A percentile compares a stretch with the other conserved stretches of the same genome.
Conservation (phyloP, 208 protist species). For the Plasmodiophora brassicae region DNA sequence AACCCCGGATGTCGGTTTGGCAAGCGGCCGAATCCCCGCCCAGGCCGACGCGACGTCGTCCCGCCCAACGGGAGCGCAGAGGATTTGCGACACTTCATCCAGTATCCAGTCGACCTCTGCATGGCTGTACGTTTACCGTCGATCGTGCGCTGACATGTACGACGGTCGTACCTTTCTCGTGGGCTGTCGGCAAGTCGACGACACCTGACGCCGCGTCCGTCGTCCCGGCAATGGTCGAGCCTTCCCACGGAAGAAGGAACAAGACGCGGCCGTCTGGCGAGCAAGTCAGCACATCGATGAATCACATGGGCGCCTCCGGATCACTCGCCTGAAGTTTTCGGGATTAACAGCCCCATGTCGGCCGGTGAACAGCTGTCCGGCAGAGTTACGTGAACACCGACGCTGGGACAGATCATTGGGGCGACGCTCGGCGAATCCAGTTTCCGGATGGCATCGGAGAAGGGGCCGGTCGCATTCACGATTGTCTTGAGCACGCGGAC, state of each 20-base stretch:
- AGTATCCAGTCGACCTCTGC: slow-evolving; percentile 79
- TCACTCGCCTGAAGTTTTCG: too few relatives aligned
- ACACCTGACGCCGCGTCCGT: slow-evolving; percentile 74
- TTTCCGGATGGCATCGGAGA: slow-evolving; percentile 71
- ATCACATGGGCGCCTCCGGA: too few relatives aligned
- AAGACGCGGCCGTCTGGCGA: slow-evolving; percentile 86
- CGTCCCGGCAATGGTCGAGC: slow-evolving; percentile 82
- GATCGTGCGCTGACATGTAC: neutral
- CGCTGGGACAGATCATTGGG: slow-evolving; percentile 44
- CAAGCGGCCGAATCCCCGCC: slow-evolving; percentile 49
- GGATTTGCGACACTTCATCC: slow-evolving; percentile 41
- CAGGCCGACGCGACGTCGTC: slow-evolving; percentile 42
- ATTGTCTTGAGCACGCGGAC: slow-evolving; percentile 58
- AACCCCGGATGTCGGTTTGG: slow-evolving; percentile 21
- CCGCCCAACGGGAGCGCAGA: slow-evolving; percentile 66
- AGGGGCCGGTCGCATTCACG: slow-evolving; percentile 79
- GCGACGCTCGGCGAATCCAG: slow-evolving; percentile 60
- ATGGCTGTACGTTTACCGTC: slow-evolving; percentile 4
- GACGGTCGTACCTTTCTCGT: neutral
- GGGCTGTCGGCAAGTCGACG: slow-evolving; percentile 43
- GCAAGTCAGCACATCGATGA: too few relatives aligned
- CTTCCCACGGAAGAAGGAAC: slow-evolving; percentile 82
- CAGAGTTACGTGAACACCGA: slow-evolving; percentile 44
- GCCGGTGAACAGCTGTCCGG: slow-evolving; percentile 46
- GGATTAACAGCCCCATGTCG: slow-evolving; percentile 66